Evolutionary conservation across 345 rosid species (phyloP).

Genomic region (Populus pruinosa): DNA sequence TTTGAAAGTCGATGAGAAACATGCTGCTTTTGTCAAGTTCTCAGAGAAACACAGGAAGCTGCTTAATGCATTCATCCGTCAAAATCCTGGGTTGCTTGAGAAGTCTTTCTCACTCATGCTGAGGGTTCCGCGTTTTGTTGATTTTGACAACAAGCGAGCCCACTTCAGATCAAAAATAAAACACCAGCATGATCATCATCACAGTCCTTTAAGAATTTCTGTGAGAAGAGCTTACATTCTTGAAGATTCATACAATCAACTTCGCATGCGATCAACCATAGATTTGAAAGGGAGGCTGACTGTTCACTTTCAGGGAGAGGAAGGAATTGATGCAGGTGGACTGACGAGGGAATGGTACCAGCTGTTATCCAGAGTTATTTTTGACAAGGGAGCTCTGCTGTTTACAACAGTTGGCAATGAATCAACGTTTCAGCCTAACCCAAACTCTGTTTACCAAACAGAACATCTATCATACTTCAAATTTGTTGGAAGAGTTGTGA

Average conservation of each 20-base stretch:
- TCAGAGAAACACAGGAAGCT: constrained; percentile 92
- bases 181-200: constrained; percentile 92
- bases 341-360: constrained; percentile 99
- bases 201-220: constrained; percentile 81
- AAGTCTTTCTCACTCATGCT: constrained; percentile 94
- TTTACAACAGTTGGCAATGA: constrained; percentile 98
- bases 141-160: constrained; percentile 89
- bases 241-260: constrained; percentile 95
- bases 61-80: constrained; percentile 88
- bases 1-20: constrained; percentile 71
- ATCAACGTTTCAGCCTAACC: constrained; percentile 96
- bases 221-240: constrained; percentile 95
- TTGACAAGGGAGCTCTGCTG: constrained; percentile 91
- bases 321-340: constrained; percentile 99
- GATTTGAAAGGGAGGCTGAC: constrained; percentile 93
- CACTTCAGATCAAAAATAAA: constrained; percentile 93
- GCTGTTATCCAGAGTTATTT: constrained; percentile 85
- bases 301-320: constrained; percentile 96
- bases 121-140: constrained; percentile 92
- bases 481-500: constrained; percentile 94
- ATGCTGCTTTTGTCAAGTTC: constrained; percentile 73
- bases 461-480: constrained; percentile 98
- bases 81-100: constrained; percentile 89
- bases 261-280: constrained; percentile 74
- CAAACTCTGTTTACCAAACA: constrained; percentile 92